These are phyloP conservation scores for Hypericum perforatum DNA, from an alignment of 345 rosid genomes.

Conservation along the genomic window DNA sequence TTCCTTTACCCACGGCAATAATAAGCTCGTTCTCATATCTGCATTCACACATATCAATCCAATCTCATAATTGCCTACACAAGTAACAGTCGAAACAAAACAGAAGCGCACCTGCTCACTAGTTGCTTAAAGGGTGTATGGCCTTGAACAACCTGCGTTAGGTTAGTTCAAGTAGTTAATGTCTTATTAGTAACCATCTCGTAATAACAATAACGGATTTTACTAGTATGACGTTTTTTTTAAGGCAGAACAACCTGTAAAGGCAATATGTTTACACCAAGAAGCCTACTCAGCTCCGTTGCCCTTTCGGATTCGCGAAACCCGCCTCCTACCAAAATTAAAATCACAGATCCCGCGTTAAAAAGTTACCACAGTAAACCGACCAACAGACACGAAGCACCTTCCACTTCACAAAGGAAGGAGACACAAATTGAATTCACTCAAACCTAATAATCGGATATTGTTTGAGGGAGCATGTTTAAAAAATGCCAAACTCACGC, in stretches of 20 bases:
- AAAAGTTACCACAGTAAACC: background rate
- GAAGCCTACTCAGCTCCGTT: conserved; percentile 45
- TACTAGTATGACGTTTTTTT: no score
- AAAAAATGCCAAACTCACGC: conserved; percentile 10
- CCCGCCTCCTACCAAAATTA: conserved; percentile 57
- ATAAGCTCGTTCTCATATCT: conserved; percentile 63
- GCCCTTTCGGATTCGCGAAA: conserved; percentile 73
- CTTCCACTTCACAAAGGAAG: background rate
- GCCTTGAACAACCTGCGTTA: conserved; percentile 68
- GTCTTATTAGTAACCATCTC: no score
- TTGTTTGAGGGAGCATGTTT: no score
- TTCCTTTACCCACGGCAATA: conserved; percentile 87
- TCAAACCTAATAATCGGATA: no score
- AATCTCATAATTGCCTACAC: background rate
- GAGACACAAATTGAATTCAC: background rate
- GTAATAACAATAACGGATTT: no score
- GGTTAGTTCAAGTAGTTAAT: no score
- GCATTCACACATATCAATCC: background rate
- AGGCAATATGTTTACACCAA: conserved; percentile 49
- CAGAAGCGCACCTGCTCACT: conserved; percentile 34
- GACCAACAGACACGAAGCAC: background rate
- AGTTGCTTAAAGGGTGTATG: conserved; percentile 73
- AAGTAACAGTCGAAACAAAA: background rate
- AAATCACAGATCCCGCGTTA: conserved; percentile 4
- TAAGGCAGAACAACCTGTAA: conserved; percentile 85